Percentiles rank a stretch among this genome's conserved stretches.
phyloP scores from a whole-genome alignment of 495 filamentous ascomycete species.

The Aspergillus olivimuriae region DNA sequence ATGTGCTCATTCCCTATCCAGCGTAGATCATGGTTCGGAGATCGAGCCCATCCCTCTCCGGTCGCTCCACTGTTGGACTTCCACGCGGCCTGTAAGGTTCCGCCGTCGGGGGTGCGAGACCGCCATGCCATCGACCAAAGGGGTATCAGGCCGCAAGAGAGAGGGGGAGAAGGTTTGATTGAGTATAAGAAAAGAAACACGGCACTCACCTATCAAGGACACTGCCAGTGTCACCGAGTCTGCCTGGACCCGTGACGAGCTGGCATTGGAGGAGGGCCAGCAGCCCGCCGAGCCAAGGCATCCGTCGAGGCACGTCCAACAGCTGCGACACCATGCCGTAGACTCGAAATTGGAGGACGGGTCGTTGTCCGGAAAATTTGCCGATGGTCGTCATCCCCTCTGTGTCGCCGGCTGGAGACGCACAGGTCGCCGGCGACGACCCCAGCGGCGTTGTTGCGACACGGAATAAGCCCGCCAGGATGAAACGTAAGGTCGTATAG shows the following conservation, averaged over 20 bases:
- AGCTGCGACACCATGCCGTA: conserved; percentile 65
- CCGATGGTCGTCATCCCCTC: conserved; percentile 39
- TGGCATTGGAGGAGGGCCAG: conserved; percentile 68
- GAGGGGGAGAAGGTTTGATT: conserved; percentile 19
- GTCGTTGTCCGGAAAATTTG: conserved; percentile 48
- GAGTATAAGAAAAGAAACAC: conserved; percentile 15
- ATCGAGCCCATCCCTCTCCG: conserved; percentile 27
- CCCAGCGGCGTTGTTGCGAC: conserved; percentile 28
- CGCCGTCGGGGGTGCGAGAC: conserved; percentile 15
- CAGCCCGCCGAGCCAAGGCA: conserved; percentile 78
- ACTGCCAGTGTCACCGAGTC: conserved; percentile 65
- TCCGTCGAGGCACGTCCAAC: conserved; percentile 63
- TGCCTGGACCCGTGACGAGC: conserved; percentile 63
- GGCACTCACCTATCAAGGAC: conserved; percentile 81
- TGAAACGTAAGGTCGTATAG: conserved; percentile 57
- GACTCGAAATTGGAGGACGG: conserved; percentile 66
- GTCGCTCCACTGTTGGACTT: conserved; percentile 26
- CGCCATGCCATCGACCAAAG: neutral
- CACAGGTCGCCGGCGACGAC: conserved; percentile 20
- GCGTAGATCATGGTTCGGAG: conserved; percentile 35
- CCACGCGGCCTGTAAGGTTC: conserved; percentile 11
- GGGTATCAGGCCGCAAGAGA: conserved; percentile 7
- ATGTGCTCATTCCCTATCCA: conserved; percentile 26
- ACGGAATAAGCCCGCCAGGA: conserved; percentile 46
- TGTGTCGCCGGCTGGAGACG: conserved; percentile 15